Conservation (phyloP, 1,139 yeast species). For the Suhomyces bokatorum region DNA sequence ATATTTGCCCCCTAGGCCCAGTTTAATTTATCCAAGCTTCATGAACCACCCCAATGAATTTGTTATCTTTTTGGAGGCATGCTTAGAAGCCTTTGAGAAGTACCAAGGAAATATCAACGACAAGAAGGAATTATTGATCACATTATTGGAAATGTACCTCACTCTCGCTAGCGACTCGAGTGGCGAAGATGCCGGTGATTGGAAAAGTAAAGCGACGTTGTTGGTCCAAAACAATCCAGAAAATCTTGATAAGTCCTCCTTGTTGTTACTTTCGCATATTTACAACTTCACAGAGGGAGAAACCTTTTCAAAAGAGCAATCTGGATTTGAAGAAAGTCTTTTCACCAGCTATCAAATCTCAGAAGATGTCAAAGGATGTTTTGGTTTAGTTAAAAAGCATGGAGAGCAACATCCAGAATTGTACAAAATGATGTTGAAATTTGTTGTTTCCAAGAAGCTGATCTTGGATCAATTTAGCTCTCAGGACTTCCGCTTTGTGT, state of each 20-base stretch:
- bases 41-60: slow-evolving; percentile 83
- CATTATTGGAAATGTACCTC: slow-evolving; percentile 80
- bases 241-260: slow-evolving; percentile 56
- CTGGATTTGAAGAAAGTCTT: slow-evolving; percentile 60
- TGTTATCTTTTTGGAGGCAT: slow-evolving; percentile 92
- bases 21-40: slow-evolving; percentile 83
- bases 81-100: slow-evolving; percentile 74
- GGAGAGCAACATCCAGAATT: slow-evolving; percentile 66
- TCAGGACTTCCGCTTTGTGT: slow-evolving; percentile 48
- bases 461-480: slow-evolving; percentile 56
- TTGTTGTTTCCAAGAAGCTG: slow-evolving; percentile 58
- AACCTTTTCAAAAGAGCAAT: slow-evolving; percentile 32
- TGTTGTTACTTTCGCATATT: slow-evolving; percentile 67
- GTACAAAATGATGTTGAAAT: slow-evolving; percentile 64
- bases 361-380: slow-evolving; percentile 58
- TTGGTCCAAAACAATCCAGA: slow-evolving; percentile 48
- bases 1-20: slow-evolving; percentile 89
- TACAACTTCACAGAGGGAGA: slow-evolving; percentile 57
- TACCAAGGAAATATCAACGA: slow-evolving; percentile 74
- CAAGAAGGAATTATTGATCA: slow-evolving; percentile 68
- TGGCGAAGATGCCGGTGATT: slow-evolving; percentile 35
- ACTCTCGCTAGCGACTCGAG: slow-evolving; percentile 48
- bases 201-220: slow-evolving; percentile 66
- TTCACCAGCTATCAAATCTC: slow-evolving; percentile 65
- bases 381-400: slow-evolving; percentile 55